Conservation (phyloP, 306 rosid species). For the Cicer pinnatifidum region DNA sequence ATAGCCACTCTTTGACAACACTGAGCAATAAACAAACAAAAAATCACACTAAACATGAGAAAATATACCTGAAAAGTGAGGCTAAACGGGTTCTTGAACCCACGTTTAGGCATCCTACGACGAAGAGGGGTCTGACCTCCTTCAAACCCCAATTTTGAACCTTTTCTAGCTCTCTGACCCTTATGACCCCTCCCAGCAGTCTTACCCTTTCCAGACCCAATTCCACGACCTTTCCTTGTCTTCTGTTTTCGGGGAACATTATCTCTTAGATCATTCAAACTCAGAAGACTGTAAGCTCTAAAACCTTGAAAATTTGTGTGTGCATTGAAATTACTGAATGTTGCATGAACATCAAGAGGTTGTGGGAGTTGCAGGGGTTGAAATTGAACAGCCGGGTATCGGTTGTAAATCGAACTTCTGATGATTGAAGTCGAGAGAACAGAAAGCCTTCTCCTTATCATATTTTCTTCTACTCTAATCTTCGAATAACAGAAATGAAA, state of each 20-base stretch:
- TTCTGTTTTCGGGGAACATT: slow-evolving; percentile 86
- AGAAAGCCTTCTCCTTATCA: slow-evolving; percentile 55
- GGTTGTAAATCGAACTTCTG: slow-evolving; percentile 38
- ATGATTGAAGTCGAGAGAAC: slow-evolving; percentile 48
- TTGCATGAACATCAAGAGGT: slow-evolving; percentile 12
- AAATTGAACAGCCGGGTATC: slow-evolving; percentile 35
- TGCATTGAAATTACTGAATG: slow-evolving; percentile 23
- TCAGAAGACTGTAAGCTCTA: slow-evolving; percentile 84
- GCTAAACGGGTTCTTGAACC: slow-evolving; percentile 86
- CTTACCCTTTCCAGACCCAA: slow-evolving; percentile 97
- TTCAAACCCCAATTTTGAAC: slow-evolving; percentile 80
- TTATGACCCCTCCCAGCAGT: slow-evolving; percentile 99
- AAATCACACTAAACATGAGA: background rate
- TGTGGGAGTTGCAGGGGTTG: slow-evolving; percentile 40
- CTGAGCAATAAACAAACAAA: slow-evolving; percentile 25
- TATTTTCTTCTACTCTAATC: slow-evolving; percentile 39
- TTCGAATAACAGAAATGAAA: background rate
- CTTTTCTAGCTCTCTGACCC: slow-evolving; percentile 92
- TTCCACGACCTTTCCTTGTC: slow-evolving; percentile 95
- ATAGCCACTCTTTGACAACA: no score
- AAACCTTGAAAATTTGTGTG: slow-evolving; percentile 43
- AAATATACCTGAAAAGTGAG: slow-evolving; percentile 82
- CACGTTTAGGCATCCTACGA: slow-evolving; percentile 88
- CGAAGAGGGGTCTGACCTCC: slow-evolving; percentile 98
- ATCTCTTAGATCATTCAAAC: slow-evolving; percentile 84